phyloP scores from a whole-genome alignment of 345 rosid species.

The Brassica nigra region DNA sequence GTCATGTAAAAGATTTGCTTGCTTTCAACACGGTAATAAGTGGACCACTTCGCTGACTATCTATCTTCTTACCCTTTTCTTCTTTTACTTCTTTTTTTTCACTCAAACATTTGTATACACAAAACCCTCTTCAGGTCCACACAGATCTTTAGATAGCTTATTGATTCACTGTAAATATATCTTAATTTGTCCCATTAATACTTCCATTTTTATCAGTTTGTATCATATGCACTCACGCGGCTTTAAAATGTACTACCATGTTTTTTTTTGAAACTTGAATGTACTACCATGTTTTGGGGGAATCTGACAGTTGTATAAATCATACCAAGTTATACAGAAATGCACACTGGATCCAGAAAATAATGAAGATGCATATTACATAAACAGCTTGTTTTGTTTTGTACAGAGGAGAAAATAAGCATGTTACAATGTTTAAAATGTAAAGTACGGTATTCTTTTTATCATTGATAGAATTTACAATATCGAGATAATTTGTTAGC shows the following conservation, averaged over 20 bases:
- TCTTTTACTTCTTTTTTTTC: no score
- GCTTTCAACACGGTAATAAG: not conserved
- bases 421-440: not conserved
- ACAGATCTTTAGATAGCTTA: not conserved
- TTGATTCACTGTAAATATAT: not conserved
- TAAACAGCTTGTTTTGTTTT: not conserved
- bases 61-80: not conserved
- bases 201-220: not conserved
- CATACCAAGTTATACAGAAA: not conserved
- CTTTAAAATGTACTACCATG: slow-evolving; percentile 17
- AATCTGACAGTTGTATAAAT: slow-evolving; percentile 35
- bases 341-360: slow-evolving; percentile 8
- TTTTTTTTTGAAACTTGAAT: not conserved
- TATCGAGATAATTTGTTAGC: not conserved
- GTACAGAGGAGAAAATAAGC: not conserved
- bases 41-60: not conserved
- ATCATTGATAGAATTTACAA: not conserved
- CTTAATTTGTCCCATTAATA: not conserved
- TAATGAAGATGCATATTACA: not conserved
- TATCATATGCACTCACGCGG: slow-evolving; percentile 26
- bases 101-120: not conserved
- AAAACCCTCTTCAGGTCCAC: not conserved
- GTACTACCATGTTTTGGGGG: slow-evolving; percentile 18
- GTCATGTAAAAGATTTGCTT: not conserved
- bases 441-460: not conserved